These are phyloP conservation scores for Sclerotinia trifoliorum DNA, from an alignment of 2,329 filamentous ascomycete species.

Conservation along the genomic window DNA sequence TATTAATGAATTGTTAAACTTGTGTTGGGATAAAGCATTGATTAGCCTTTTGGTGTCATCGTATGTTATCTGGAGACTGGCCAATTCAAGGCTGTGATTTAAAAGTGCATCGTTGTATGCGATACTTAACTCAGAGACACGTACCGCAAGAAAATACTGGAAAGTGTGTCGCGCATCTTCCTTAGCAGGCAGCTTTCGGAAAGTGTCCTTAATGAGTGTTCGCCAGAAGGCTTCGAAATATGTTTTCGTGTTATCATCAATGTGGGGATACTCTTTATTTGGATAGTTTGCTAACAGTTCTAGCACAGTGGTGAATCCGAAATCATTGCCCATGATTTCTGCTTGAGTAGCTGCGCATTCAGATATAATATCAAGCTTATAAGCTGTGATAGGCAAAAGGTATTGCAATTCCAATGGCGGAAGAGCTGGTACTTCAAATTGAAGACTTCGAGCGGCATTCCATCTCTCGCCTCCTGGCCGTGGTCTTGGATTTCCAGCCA, in stretches of 20 bases:
- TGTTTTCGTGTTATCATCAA: neutral
- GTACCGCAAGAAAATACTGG: constrained; percentile 16
- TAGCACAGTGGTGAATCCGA: constrained; percentile 10
- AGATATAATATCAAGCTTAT: constrained; percentile 11
- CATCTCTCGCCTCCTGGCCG: constrained; percentile 13
- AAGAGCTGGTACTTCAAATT: constrained; percentile 11
- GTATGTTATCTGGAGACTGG: neutral
- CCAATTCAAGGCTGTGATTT: neutral
- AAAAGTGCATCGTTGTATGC: constrained; percentile 3
- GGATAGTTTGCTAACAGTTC: neutral
- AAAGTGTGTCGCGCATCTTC: constrained; percentile 5
- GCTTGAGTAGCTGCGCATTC: neutral
- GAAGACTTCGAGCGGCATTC: constrained; percentile 22
- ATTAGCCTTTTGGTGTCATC: neutral
- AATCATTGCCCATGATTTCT: constrained; percentile 20
- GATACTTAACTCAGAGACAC: constrained; percentile 9
- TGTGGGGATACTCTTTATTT: neutral
- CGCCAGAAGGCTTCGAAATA: constrained; percentile 26
- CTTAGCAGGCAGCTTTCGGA: constrained; percentile 13
- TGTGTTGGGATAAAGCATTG: neutral
- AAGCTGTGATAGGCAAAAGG: constrained; percentile 12
- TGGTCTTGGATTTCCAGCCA: constrained; percentile 25
- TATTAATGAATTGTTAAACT: neutral
- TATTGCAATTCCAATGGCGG: neutral
- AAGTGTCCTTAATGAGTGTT: constrained; percentile 25